Conservation (phyloP, 208 protist genomes). For the Trypanosoma mega region DNA sequence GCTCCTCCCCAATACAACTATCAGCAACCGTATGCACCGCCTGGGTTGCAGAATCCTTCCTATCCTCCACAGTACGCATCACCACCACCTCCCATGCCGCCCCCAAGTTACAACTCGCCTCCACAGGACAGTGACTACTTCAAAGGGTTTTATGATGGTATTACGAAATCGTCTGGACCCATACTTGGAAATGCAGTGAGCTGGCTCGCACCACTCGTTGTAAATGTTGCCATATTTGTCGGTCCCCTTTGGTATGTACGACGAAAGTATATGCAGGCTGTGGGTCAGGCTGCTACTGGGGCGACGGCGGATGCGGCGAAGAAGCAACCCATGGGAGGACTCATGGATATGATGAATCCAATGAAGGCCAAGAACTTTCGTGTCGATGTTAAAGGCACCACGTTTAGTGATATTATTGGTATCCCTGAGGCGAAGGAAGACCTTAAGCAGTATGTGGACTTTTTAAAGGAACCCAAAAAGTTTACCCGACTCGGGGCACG, state of each 20-base stretch:
- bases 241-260: constrained; percentile 90
- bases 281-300: constrained; percentile 36
- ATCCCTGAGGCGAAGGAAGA: constrained; percentile 98
- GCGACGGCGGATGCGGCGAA: constrained; percentile 40
- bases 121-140: constrained; percentile 80
- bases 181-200: constrained; percentile 70
- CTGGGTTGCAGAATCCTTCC: background rate
- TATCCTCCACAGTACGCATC: constrained; percentile 9
- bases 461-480: constrained; percentile 96
- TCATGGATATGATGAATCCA: constrained; percentile 95
- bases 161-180: constrained; percentile 63
- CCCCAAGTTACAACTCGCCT: constrained; percentile 19
- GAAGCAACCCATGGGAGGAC: constrained; percentile 49
- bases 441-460: constrained; percentile 98
- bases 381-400: constrained; percentile 85
- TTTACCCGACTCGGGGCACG: constrained; percentile 96
- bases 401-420: constrained; percentile 96
- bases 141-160: constrained; percentile 90
- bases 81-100: constrained; percentile 12
- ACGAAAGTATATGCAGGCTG: constrained; percentile 77
- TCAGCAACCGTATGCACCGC: constrained; percentile 7
- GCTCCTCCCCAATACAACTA: background rate
- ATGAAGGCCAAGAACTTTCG: constrained; percentile 89
- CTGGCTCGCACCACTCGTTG: constrained; percentile 75
- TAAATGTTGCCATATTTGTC: constrained; percentile 86